Evolutionary conservation across 164 flowering plant genomes (phyloP).

Genomic region (Vitis cinerea): DNA sequence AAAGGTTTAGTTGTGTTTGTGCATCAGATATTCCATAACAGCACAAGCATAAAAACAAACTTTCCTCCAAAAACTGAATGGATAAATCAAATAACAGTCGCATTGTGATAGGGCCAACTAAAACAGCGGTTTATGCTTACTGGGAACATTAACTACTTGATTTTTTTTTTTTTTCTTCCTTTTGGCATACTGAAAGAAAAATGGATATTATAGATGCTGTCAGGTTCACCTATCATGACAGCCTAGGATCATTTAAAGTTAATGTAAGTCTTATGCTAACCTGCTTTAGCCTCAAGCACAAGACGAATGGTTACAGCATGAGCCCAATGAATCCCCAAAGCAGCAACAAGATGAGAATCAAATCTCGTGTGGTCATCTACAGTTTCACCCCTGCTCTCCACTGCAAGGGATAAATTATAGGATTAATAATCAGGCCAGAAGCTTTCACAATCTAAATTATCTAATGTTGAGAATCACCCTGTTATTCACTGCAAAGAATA

Average conservation of each 20-base stretch:
- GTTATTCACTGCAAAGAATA: conserved; percentile 35
- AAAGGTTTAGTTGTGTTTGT: too few relatives aligned
- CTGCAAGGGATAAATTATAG: conserved; percentile 31
- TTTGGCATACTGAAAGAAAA: neutral
- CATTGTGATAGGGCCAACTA: too few relatives aligned
- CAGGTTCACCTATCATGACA: neutral
- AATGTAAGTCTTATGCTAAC: conserved; percentile 25
- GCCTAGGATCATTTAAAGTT: neutral
- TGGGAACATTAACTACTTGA: too few relatives aligned
- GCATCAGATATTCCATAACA: too few relatives aligned
- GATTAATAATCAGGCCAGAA: neutral
- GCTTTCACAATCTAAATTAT: neutral
- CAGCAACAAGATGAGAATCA: conserved; percentile 75
- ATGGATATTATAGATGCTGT: neutral
- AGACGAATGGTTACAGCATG: conserved; percentile 83
- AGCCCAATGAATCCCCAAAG: conserved; percentile 83
- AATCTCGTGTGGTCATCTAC: conserved; percentile 28
- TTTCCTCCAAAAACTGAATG: too few relatives aligned
- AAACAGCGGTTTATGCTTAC: too few relatives aligned
- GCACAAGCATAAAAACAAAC: too few relatives aligned
- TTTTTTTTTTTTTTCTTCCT: too few relatives aligned
- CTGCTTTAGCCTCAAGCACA: conserved; percentile 73
- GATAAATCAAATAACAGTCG: too few relatives aligned
- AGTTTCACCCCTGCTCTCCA: conserved; percentile 22
- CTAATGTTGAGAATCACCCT: conserved; percentile 2